Evolutionary conservation across 75 land plant species (phyloP).

Genomic region (Picea glauca): DNA sequence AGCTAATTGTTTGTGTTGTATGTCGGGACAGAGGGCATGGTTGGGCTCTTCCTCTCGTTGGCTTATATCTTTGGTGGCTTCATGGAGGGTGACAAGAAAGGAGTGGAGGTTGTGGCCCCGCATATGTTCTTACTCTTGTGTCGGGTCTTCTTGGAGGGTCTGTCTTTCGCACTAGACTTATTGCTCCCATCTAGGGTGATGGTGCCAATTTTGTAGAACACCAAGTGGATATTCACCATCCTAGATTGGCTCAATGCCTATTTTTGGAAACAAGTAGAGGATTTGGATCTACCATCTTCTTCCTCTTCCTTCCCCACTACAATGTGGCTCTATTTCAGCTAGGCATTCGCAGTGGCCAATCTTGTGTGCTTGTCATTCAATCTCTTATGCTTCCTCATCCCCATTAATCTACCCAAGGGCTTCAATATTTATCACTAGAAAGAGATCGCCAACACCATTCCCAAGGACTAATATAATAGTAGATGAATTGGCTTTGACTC

Average conservation of each 20-base stretch:
- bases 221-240: no score
- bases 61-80: constrained; percentile 54
- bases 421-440: constrained; percentile 26
- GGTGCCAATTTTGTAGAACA: no score
- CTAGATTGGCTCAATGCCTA: constrained; percentile 51
- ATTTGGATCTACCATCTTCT: neutral
- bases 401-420: constrained; percentile 69
- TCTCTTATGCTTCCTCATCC: constrained; percentile 78
- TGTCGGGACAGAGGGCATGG: constrained; percentile 31
- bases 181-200: constrained; percentile 47
- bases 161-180: constrained; percentile 25
- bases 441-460: neutral
- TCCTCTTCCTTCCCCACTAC: neutral
- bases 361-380: constrained; percentile 75
- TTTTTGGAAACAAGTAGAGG: constrained; percentile 21
- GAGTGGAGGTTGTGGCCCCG: constrained; percentile 58
- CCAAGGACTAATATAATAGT: neutral
- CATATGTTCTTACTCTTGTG: constrained; percentile 61
- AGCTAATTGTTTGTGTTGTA: constrained; percentile 28
- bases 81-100: constrained; percentile 38
- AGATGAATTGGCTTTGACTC: no score
- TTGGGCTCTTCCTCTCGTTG: constrained; percentile 74
- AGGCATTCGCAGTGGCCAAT: constrained; percentile 40
- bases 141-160: constrained; percentile 72
- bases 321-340: constrained; percentile 30